Evolutionary conservation across 1,284 basidiomycete genomes (phyloP), one percentile per base, ranked within the genome.

Genomic region (Cerioporus squamosus): DNA sequence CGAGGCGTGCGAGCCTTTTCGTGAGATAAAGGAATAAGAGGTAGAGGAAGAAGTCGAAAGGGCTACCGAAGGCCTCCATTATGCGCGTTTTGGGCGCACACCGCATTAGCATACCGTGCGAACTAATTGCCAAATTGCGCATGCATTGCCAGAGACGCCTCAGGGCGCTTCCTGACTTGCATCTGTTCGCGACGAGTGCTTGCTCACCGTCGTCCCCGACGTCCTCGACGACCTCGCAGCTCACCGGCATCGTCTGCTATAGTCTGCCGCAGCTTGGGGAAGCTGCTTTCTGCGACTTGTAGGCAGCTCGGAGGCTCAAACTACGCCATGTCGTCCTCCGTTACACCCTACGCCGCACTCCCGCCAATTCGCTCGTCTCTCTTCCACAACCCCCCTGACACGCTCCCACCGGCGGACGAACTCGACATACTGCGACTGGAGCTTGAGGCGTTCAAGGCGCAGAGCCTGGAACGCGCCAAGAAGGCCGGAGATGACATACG

Each of bases 401-500:
- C 80, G 14, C 78, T 93, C 15, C 92, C 93, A 3, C 77, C 82
- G 12, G 82, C 86, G 22, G 85, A 89, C 56, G 91, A 93, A 48
- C 84, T 94, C 50, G 85, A 91, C 60, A 66, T 73, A 26, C 80
- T 93, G 14, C 81, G 86, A 26, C 67, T 77, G 23, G 86, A 91
- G 67, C 80, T 95, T 46, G 75, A 74, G 59, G 66, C 78, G 44
- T 75, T 88, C 58, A 82, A 81, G 65, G 75, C 82, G 61, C 78
- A 77, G 66, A 80, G 82, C 4, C 66, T 84, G 42, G 86, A 86
- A 64, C 80, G 87, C 61, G 81, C 79, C 46, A 85, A 81, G 78
- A 90, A 88, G 75, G 87, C 86, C 0, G 81, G 79, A 33, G 83
- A 88, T 67, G 90, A 92, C 77, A 74, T 90, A 64, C 81, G 79